Base-by-base conservation (phyloP, 345 rosid genomes). In the Cardamine resedifolia region DNA sequence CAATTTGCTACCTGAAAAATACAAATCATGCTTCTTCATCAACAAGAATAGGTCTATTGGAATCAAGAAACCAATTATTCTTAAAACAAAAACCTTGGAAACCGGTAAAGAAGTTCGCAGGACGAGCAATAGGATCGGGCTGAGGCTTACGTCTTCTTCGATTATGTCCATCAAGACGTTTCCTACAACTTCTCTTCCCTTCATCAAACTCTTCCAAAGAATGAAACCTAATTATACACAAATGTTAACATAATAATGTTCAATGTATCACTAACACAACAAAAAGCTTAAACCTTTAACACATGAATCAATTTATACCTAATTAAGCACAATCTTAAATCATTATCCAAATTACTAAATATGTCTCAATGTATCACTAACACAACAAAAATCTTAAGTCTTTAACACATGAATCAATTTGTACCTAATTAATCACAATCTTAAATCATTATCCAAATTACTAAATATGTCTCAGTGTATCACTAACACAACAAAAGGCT, bases 151-250 rank as follows among this genome's bases (percentile, higher is more conserved):
- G 63, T 33, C 79, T 60, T 58, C 81, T 78, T 52, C 79, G 48
- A 44, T 77, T 81, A 36, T 81, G 81, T 48, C 81, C 84, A 53
- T 74, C 84, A 33, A 81, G 79, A 30, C 81, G 79, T 60, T 81
- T 81, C 68, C 81, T 74, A 72, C 83, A 74, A 65, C 81, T 74
- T 78, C 79, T 77, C 70, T 81, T 81, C 36, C 75, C 83, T 56
- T 77, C 81, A 81, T 81, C 84, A 70, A 81, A 77, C 68, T 81
- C 84, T 64, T 72, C 81, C 62, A 81, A 59, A 1, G 64, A 20
- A 49, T 74, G 81, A 77, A 81, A 77, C 73, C 84, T 70, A 51
- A 60, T 20, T 16, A 31, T 4, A 3, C 50, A 52, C 26, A 59
- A 18, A 30, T 34, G 15, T 36, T 26, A 55, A 27, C 45, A 71